Conservation (phyloP, 2,329 filamentous ascomycete genomes). For the Fulvia fulva region DNA sequence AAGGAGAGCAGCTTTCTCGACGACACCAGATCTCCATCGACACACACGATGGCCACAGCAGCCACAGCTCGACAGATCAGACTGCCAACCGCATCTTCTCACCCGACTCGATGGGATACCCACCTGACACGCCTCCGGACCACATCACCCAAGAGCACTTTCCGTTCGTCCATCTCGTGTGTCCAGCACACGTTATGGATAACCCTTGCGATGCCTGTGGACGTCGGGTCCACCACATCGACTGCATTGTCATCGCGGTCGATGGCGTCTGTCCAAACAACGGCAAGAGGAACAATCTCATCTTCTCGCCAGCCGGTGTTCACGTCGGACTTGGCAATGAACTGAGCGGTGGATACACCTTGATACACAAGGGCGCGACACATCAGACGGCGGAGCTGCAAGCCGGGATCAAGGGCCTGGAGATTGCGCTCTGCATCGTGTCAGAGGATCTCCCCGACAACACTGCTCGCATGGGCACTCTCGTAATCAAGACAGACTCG, state of each 20-base stretch:
- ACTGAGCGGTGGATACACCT: not conserved
- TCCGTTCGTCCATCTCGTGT: constrained; percentile 13
- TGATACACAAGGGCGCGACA: not conserved
- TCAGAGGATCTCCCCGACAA: not conserved
- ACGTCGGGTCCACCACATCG: not conserved
- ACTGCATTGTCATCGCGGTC: not conserved
- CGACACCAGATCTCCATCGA: too few relatives aligned
- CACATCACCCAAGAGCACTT: too few relatives aligned
- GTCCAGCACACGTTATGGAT: not conserved
- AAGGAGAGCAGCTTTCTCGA: too few relatives aligned
- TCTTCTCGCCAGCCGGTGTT: not conserved
- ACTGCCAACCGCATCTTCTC: too few relatives aligned
- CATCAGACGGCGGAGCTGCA: not conserved
- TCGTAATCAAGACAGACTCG: not conserved
- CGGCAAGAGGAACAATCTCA: not conserved
- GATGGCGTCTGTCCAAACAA: not conserved
- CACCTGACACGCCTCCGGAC: too few relatives aligned
- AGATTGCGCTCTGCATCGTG: not conserved
- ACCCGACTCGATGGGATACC: too few relatives aligned
- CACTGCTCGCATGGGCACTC: not conserved
- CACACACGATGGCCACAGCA: too few relatives aligned
- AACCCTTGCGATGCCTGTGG: not conserved
- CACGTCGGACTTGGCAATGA: not conserved
- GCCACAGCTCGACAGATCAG: too few relatives aligned
- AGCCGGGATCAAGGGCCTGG: not conserved